Base-by-base conservation (phyloP, 345 rosid species). In the Geranium rotundifolium region DNA sequence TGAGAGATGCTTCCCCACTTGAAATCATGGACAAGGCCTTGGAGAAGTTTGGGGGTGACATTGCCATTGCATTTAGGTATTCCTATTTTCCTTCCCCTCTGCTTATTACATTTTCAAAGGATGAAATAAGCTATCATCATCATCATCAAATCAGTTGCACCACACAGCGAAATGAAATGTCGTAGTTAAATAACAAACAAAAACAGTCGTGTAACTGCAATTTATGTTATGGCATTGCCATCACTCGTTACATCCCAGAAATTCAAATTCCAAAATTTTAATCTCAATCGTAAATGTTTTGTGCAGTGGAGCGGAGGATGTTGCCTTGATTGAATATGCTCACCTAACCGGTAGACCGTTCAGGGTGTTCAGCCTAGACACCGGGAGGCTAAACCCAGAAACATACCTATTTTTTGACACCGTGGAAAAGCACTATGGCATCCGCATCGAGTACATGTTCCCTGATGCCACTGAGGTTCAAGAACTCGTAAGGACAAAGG, bases 231-330 rank as follows among this genome's bases (percentile, higher is more conserved):
- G n/a, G n/a, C n/a, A n/a, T n/a, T n/a, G n/a, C n/a, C n/a, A n/a
- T n/a, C n/a, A n/a, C n/a, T n/a, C n/a, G n/a, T n/a, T n/a, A n/a
- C n/a, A n/a, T n/a, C n/a, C n/a, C 5, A 0, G n/a, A 56, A 57
- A 6, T 57, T 46, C 57, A 10, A 49, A 23, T 15, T 64, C n/a
- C n/a, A n/a, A n/a, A n/a, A n/a, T n/a, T n/a, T n/a, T n/a, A n/a
- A n/a, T n/a, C n/a, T n/a, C n/a, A n/a, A n/a, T n/a, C n/a, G n/a
- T n/a, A n/a, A n/a, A n/a, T n/a, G 37, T 31, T 31, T 7, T 3
- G 4, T 74, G 77, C 84, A 92, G 98, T 83, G 98, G 98, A 52
- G 98, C 98, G 14, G 98, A 89, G 72, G 98, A 92, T 78, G 93
- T 92, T 37, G 98, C 90, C 19, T 78, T 89, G 86, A 87, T 92